Conservation (phyloP, 2,329 filamentous ascomycete species). For the Hymenoscyphus salicellus region DNA sequence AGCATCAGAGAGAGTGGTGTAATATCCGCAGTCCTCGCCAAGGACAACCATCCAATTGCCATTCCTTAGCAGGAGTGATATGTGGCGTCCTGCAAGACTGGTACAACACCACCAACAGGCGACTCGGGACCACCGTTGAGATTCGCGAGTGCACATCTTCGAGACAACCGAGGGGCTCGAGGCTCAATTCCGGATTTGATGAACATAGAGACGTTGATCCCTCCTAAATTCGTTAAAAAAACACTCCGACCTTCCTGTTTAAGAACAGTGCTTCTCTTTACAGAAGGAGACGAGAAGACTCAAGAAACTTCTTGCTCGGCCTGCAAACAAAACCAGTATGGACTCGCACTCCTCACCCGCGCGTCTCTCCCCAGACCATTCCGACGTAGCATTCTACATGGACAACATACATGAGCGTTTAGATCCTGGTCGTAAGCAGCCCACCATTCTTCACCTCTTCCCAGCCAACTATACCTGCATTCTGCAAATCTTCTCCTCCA, state of each 20-base stretch:
- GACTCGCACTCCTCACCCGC: not conserved
- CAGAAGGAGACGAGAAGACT: conserved; percentile 10
- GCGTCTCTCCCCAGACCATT: not conserved
- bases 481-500: not conserved
- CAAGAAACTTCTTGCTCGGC: not conserved
- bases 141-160: conserved; percentile 9
- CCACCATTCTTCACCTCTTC: not conserved
- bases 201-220: conserved; percentile 9
- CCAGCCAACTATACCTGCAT: not conserved
- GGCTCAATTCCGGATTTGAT: conserved; percentile 1
- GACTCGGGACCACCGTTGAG: conserved; percentile 1
- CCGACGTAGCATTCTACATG: conserved; percentile 16
- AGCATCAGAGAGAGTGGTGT: not conserved
- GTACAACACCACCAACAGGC: not conserved
- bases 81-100: conserved; percentile 10
- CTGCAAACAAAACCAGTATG: conserved; percentile 10
- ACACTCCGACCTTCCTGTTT: conserved; percentile 6
- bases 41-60: not conserved
- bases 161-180: not conserved
- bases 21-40: conserved; percentile 2
- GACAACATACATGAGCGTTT: conserved; percentile 27
- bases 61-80: conserved; percentile 2
- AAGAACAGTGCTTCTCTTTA: not conserved
- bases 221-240: not conserved
- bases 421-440: conserved; percentile 8